phyloP scores from a whole-genome alignment of 2,329 filamentous ascomycete species.

The Metarhizium guizhouense region DNA sequence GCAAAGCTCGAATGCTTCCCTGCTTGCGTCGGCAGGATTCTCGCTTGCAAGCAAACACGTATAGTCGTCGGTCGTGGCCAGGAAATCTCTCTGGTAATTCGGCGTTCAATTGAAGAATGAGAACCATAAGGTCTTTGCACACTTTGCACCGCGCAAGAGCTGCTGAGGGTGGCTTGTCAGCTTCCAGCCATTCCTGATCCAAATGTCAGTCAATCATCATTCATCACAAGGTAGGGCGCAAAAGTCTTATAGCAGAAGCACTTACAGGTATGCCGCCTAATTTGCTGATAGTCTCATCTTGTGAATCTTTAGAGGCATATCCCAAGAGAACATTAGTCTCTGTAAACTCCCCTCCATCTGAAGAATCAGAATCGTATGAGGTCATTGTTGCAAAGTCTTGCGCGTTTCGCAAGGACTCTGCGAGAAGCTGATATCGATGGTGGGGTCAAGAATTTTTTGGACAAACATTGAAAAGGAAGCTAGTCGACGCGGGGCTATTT shows the following conservation, averaged over 20 bases:
- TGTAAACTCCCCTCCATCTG: conserved; percentile 57
- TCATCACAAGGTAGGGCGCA: neutral
- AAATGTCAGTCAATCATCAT: neutral
- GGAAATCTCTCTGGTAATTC: conserved; percentile 83
- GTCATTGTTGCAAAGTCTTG: conserved; percentile 41
- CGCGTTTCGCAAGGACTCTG: neutral
- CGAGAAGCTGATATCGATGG: conserved; percentile 11
- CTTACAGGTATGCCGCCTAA: conserved; percentile 80
- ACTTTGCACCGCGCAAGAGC: conserved; percentile 75
- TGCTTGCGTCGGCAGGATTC: conserved; percentile 73
- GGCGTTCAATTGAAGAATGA: conserved; percentile 85
- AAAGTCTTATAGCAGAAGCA: neutral
- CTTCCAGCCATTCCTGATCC: conserved; percentile 71
- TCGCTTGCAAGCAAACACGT: conserved; percentile 73
- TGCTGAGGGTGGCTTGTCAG: conserved; percentile 61
- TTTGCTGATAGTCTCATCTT: conserved; percentile 77
- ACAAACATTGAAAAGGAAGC: neutral
- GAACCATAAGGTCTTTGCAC: conserved; percentile 74
- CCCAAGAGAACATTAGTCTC: conserved; percentile 86
- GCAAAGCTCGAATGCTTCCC: conserved; percentile 69
- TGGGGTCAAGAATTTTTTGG: conserved; percentile 32
- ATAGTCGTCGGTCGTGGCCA: conserved; percentile 77
- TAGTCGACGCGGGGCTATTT: conserved; percentile 20
- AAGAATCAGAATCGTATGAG: conserved; percentile 81
- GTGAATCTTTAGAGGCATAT: conserved; percentile 72